Evolutionary conservation across 1,139 yeast species (phyloP).

Genomic region (Maudiozyma humilis): DNA sequence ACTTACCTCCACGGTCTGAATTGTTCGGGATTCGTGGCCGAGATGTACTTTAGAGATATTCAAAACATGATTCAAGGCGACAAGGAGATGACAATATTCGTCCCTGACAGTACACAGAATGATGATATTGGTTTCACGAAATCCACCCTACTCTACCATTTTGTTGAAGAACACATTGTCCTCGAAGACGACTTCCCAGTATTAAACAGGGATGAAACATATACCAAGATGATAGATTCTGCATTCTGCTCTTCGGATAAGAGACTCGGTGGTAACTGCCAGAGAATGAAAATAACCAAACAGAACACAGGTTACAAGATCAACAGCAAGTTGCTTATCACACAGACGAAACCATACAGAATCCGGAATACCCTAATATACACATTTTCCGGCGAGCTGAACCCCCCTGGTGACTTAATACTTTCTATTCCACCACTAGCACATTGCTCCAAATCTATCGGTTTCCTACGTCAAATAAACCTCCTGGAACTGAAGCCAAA

Average conservation of each 20-base stretch:
- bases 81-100: slow-evolving; percentile 51
- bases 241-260: slow-evolving; percentile 36
- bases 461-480: slow-evolving; percentile 43
- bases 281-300: slow-evolving; percentile 37
- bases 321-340: slow-evolving; percentile 40
- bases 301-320: slow-evolving; percentile 37
- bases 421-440: slow-evolving; percentile 48
- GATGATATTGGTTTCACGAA: slow-evolving; percentile 35
- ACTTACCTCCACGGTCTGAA: slow-evolving; percentile 67
- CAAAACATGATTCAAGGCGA: slow-evolving; percentile 50
- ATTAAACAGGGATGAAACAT: slow-evolving; percentile 6
- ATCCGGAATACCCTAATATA: slow-evolving; percentile 58
- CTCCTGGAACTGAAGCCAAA: slow-evolving; percentile 40
- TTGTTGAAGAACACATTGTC: slow-evolving; percentile 43
- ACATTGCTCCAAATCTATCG: slow-evolving; percentile 45
- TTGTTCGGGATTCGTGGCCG: slow-evolving; percentile 60
- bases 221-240: slow-evolving; percentile 35
- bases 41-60: slow-evolving; percentile 57
- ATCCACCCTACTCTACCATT: slow-evolving; percentile 55
- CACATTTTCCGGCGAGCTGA: slow-evolving; percentile 49
- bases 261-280: slow-evolving; percentile 40
- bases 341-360: slow-evolving; percentile 37
- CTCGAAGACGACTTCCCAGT: slow-evolving; percentile 20
- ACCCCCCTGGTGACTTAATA: slow-evolving; percentile 46
- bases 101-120: slow-evolving; percentile 35